phyloP scores from a whole-genome alignment of 345 rosid species.

The Corchorus olitorius region DNA sequence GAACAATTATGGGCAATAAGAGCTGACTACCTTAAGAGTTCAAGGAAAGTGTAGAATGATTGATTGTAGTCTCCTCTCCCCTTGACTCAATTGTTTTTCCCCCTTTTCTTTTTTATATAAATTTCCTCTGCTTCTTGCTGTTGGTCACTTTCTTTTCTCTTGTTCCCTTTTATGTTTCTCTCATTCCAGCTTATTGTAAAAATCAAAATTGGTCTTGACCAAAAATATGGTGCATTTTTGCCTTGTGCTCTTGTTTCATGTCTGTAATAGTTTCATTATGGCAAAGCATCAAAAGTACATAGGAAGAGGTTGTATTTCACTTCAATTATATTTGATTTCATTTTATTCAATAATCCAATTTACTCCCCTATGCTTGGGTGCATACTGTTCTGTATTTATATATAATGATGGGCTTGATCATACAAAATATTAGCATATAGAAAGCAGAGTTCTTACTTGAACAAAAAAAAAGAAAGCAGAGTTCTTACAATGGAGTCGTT shows the following conservation, averaged over 20 bases:
- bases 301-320: background rate
- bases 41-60: constrained; percentile 24
- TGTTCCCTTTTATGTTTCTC: background rate
- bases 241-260: background rate
- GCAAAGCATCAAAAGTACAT: background rate
- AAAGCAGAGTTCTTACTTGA: background rate
- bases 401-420: background rate
- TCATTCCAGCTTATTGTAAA: background rate
- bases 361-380: background rate
- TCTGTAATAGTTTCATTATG: background rate
- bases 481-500: no score
- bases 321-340: background rate
- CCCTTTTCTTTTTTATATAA: no score
- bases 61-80: background rate
- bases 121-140: background rate
- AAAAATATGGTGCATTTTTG: background rate
- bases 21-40: constrained; percentile 63
- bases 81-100: background rate
- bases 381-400: background rate
- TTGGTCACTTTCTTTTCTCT: background rate
- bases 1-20: constrained; percentile 92
- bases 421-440: background rate
- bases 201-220: background rate
- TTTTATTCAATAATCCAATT: background rate
- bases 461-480: background rate